These are phyloP conservation scores for Naganishia sp. DNA, from an alignment of 1,284 basidiomycete genomes.

Conservation along the genomic window DNA sequence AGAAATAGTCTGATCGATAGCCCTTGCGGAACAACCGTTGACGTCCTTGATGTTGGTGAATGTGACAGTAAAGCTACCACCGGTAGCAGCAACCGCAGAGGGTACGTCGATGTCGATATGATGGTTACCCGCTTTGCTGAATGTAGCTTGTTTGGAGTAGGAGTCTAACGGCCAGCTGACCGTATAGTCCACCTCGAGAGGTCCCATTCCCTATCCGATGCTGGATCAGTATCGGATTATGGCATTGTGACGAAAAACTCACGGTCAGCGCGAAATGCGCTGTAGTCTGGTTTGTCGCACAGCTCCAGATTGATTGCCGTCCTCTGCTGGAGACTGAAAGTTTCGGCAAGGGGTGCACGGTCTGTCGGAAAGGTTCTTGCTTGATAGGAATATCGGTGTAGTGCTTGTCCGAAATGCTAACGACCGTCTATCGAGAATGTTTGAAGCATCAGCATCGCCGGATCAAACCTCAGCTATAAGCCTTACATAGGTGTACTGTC, in stretches of 20 bases:
- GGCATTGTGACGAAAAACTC: slow-evolving; percentile 40
- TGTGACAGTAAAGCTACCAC: slow-evolving; percentile 44
- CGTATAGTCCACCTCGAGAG: slow-evolving; percentile 80
- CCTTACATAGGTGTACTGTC: slow-evolving; percentile 74
- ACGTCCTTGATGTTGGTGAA: slow-evolving; percentile 77
- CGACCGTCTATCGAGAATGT: slow-evolving; percentile 59
- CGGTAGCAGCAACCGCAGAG: slow-evolving; percentile 39
- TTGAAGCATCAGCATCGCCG: no score
- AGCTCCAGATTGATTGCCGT: slow-evolving; percentile 27
- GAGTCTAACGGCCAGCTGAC: slow-evolving; percentile 69
- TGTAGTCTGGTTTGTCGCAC: slow-evolving; percentile 49
- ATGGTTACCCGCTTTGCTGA: slow-evolving; percentile 55
- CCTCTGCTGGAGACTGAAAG: slow-evolving; percentile 63
- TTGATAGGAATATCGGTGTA: slow-evolving; percentile 72
- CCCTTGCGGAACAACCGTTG: slow-evolving; percentile 77
- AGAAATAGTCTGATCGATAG: slow-evolving; percentile 76
- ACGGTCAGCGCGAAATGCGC: slow-evolving; percentile 77
- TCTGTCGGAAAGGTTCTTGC: slow-evolving; percentile 74
- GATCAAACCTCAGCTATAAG: neutral
- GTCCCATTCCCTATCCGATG: slow-evolving; percentile 70
- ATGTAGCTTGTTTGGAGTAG: slow-evolving; percentile 58
- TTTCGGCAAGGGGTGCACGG: slow-evolving; percentile 81
- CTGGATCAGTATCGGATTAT: neutral
- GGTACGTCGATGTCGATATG: slow-evolving; percentile 45
- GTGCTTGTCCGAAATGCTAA: slow-evolving; percentile 76